Conservation (phyloP, 768 basidiomycete species). For the Artomyces pyxidatus region DNA sequence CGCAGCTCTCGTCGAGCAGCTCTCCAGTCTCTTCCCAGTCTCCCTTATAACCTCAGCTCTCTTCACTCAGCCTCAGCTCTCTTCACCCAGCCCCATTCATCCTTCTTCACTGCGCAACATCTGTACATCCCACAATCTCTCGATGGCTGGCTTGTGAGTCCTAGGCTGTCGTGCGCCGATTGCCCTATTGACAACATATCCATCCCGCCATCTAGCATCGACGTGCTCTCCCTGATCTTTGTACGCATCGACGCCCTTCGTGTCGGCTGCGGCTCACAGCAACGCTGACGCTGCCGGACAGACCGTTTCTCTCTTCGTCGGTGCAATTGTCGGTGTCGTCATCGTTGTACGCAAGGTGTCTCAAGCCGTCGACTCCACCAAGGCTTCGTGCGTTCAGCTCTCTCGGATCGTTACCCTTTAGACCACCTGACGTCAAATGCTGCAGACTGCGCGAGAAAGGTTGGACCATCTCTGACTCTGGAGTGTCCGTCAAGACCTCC, state of each 20-base stretch:
- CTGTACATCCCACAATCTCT: no score
- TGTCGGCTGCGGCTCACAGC: not conserved
- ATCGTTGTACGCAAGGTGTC: constrained; percentile 31
- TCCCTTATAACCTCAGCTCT: no score
- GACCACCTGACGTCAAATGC: not conserved
- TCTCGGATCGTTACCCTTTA: no score
- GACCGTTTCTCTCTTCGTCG: constrained; percentile 43
- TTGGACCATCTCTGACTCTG: constrained; percentile 46
- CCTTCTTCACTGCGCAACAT: no score
- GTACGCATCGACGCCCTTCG: not conserved
- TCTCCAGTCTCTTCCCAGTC: no score
- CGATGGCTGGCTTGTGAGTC: no score
- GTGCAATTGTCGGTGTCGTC: constrained; percentile 35
- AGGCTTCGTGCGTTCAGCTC: constrained; percentile 50
- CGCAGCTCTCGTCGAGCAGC: no score
- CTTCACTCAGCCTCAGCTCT: no score
- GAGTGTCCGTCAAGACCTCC: constrained; percentile 58
- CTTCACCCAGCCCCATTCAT: no score
- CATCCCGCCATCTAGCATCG: no score
- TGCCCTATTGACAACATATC: no score
- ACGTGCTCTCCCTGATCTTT: not conserved
- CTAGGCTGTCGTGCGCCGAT: no score
- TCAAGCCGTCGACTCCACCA: constrained; percentile 38
- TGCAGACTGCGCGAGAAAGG: constrained; percentile 50
- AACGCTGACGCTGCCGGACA: constrained; percentile 17